Percentiles rank a stretch among this genome's conserved stretches.
These are phyloP conservation scores for Crithidia sp. DNA, from an alignment of 208 protist species.

Conservation along the genomic window DNA sequence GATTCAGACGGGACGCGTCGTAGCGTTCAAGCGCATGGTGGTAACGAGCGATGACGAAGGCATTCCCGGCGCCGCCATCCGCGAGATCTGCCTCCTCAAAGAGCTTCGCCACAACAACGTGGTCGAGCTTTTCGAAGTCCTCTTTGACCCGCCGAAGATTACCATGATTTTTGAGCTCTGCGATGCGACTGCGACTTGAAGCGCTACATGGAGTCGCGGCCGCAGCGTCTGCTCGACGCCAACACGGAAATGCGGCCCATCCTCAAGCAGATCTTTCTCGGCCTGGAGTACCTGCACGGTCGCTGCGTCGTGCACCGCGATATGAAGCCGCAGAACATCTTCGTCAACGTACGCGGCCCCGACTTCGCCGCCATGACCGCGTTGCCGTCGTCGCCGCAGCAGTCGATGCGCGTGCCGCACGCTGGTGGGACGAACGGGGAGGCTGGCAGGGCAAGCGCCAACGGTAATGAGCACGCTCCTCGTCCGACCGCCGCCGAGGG, in stretches of 20 bases:
- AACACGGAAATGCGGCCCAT: slow-evolving; percentile 63
- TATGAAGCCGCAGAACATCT: slow-evolving; percentile 93
- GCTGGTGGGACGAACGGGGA: not conserved
- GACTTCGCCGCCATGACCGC: slow-evolving; percentile 36
- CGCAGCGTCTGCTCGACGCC: slow-evolving; percentile 39
- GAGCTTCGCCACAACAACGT: slow-evolving; percentile 96
- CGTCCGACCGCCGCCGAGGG: not conserved
- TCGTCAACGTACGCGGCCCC: slow-evolving; percentile 61
- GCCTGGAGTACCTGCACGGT: slow-evolving; percentile 78
- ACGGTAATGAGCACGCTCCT: not conserved
- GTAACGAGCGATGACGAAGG: slow-evolving; percentile 90
- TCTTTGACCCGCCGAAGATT: slow-evolving; percentile 96
- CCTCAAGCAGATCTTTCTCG: slow-evolving; percentile 81
- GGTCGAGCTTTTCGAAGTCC: slow-evolving; percentile 94
- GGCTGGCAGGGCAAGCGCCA: not conserved
- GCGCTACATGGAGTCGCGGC: slow-evolving; percentile 91
- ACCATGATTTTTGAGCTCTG: slow-evolving; percentile 98
- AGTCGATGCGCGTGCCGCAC: not conserved
- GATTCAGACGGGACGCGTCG: slow-evolving; percentile 64
- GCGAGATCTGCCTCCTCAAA: slow-evolving; percentile 94
- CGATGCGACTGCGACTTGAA: slow-evolving; percentile 97
- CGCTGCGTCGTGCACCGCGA: slow-evolving; percentile 89
- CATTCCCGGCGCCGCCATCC: slow-evolving; percentile 88
- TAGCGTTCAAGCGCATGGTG: slow-evolving; percentile 92
- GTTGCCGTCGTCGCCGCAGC: slow-evolving; percentile 9